Base-by-base conservation (phyloP, 257 asterid genomes). In the Fraxinus excelsior region DNA sequence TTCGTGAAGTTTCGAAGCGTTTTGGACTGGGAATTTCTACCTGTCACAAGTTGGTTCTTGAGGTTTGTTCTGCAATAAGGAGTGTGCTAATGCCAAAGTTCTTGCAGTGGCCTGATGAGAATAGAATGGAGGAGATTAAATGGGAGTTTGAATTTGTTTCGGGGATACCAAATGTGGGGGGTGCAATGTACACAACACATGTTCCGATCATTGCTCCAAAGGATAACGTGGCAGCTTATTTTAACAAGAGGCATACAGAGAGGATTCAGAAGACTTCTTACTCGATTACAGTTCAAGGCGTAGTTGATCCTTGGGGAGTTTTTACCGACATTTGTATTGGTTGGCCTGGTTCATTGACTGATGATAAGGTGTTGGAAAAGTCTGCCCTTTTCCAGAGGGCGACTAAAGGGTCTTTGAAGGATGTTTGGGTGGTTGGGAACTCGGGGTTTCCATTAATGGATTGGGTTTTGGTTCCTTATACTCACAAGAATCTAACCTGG, bases 21-120 rank as follows among this genome's bases (percentile, higher is more conserved):
- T 70, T 70, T 28, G 60, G 74, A 18, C 23, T 70, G 2, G 74
- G 74, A 70, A 40, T 70, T 23, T 70, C 74, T 4, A 70, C 74
- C 23, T 70, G 60, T 14, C 74, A 70, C n/a, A 70, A 70, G 35
- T 51, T 70, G 7, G 58, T 70, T 9, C 31, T 38, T 16, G 74
- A 70, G 58, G 74, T 70, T 19, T 70, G 58, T 28, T 7, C 60
- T 7, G 74, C 74, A 7, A 70, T 70, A 35, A 70, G 7, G 34
- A 23, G 58, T 8, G 74, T 70, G 6, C 31, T 70, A 37, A 70
- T 70, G 74, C 35, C 74, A 5, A 70, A 70, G 34, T 38, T 70
- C 16, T 21, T 70, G 8, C 56, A 38, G 18, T 70, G 74, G 74
- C 56, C 74, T 2, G 74, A 70, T 10, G 74, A 70, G 7, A 37